Base-by-base conservation (phyloP, 495 filamentous ascomycete genomes). In the Hyaloscypha bicolor region DNA sequence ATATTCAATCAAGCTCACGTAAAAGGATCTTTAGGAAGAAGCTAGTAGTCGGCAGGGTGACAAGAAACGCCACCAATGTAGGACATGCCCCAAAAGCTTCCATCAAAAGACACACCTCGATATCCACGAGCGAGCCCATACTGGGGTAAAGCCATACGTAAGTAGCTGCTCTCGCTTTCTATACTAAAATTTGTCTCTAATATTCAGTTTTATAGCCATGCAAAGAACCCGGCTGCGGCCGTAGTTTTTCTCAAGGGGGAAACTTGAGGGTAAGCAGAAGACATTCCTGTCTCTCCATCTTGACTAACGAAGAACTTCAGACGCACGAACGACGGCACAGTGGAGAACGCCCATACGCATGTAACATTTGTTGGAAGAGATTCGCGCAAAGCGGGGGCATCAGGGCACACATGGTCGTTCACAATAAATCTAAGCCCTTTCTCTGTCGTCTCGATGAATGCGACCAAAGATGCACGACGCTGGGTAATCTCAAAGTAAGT, bases 81-180 rank as follows among this genome's bases (percentile, higher is more conserved):
- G 87, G 14, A 85, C 88, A 14, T 98, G 94, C 72, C 80, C 84
- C 65, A 97, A 95, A 79, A 86, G 82, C 67, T 97, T 97, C 77
- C 86, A 87, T 64, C 94, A 98, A 75, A 97, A 94, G 77, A 97
- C 94, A 4, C 93, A 97, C 74, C 83, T 97, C 45, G 93, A 96
- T 66, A 97, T 96, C 45, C 94, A 98, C 73, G 90, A 85, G 55
- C 86, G 94, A 73, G 90, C 93, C 9, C 94, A 98, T 73, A 97
- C 94, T 5, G 94, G 94, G 22, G 87, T 93, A 55, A 93, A 93
- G 69, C 94, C 94, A 67, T 97, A 94, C 80, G 92, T 97, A 78
- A 82, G 92, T 83, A 6, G 51, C 25, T 61, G 31, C 21, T 32
- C 21, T n/a, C 19, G 12, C 32, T 37, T 37, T 16, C 29, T 33